A percentile compares a stretch with the other conserved stretches of the same genome.
These are phyloP conservation scores for Trichoderma erinaceum DNA, from an alignment of 495 filamentous ascomycete species.

Conservation along the genomic window DNA sequence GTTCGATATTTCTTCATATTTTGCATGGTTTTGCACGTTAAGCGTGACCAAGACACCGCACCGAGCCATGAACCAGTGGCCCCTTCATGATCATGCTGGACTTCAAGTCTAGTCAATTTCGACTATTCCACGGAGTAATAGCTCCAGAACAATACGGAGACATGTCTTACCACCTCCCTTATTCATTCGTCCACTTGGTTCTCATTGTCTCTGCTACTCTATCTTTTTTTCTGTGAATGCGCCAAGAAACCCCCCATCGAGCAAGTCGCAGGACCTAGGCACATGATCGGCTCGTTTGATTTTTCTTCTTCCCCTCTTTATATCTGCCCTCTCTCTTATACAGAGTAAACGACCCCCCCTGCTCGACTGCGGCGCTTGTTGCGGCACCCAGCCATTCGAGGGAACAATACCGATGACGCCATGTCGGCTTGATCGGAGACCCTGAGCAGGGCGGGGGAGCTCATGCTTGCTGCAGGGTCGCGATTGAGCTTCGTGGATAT, in stretches of 20 bases:
- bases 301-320: neutral
- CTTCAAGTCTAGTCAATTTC: too few relatives aligned
- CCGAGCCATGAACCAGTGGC: neutral
- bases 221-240: too few relatives aligned
- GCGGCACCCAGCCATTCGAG: neutral
- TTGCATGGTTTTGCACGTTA: neutral
- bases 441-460: neutral
- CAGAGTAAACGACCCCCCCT: neutral
- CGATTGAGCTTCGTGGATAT: neutral
- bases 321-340: neutral
- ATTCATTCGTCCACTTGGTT: too few relatives aligned
- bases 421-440: neutral
- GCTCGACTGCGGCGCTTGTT: neutral
- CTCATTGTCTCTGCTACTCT: too few relatives aligned
- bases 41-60: neutral
- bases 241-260: neutral
- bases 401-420: neutral
- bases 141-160: too few relatives aligned
- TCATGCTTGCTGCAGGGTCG: neutral
- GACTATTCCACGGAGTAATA: too few relatives aligned
- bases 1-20: neutral
- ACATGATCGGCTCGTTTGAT: slow-evolving; percentile 1
- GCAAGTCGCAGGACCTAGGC: neutral
- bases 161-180: too few relatives aligned
- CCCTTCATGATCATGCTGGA: neutral